These are phyloP conservation scores for Geum urbanum DNA, from an alignment of 306 rosid genomes.

Conservation along the genomic window DNA sequence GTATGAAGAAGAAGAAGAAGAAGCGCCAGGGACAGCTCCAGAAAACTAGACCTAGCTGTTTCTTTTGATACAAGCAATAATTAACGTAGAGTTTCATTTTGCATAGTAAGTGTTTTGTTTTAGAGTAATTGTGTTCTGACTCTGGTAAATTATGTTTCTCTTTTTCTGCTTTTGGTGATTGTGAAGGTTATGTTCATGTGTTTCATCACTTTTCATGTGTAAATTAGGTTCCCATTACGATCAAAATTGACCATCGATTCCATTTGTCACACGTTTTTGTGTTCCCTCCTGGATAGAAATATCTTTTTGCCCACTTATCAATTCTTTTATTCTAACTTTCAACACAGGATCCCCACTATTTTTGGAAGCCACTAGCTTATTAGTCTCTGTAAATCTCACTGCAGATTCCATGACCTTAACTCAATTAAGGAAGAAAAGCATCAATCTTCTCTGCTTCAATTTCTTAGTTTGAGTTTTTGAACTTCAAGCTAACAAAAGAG, in stretches of 20 bases:
- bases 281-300: background rate
- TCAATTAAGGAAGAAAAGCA: background rate
- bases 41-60: slow-evolving; percentile 40
- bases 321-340: slow-evolving; percentile 5
- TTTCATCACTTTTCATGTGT: no score
- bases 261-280: slow-evolving; percentile 21
- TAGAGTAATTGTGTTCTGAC: background rate
- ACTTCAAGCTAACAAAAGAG: background rate
- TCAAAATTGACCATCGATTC: background rate
- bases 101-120: background rate
- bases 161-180: no score
- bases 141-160: background rate
- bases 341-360: background rate
- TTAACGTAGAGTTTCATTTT: slow-evolving; percentile 4
- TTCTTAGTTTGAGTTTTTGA: no score
- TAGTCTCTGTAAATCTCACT: slow-evolving; percentile 2
- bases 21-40: slow-evolving; percentile 16
- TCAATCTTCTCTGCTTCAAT: no score
- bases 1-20: slow-evolving; percentile 33
- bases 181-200: no score
- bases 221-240: background rate
- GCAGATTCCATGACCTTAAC: background rate
- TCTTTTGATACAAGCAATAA: slow-evolving; percentile 28
- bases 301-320: background rate
- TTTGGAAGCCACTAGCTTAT: background rate